A percentile compares a stretch with the other conserved stretches of the same genome.
Evolutionary conservation across 768 basidiomycete genomes (phyloP).

Genomic region (Mycena haematopus): DNA sequence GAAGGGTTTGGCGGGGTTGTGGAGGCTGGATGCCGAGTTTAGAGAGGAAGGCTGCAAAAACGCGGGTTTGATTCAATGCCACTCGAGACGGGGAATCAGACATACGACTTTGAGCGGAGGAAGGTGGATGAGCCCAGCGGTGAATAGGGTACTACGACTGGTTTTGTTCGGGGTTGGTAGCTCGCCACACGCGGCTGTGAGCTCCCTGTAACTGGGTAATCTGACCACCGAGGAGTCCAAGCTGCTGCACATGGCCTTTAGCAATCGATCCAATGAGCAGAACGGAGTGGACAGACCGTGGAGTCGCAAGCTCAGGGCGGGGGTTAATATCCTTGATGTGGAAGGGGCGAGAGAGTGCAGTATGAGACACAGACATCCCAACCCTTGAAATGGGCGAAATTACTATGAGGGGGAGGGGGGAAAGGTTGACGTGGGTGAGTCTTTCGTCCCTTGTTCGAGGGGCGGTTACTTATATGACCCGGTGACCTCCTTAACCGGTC

Average conservation of each 20-base stretch:
- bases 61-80: background rate
- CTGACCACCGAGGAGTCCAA: conserved; percentile 1
- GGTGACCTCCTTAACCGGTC: conserved; percentile 2
- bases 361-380: background rate
- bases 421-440: background rate
- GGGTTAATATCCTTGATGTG: background rate
- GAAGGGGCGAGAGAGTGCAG: background rate
- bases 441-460: background rate
- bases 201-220: conserved; percentile 24
- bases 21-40: background rate
- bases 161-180: background rate
- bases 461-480: conserved; percentile 13
- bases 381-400: background rate
- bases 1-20: background rate
- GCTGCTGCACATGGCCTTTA: background rate
- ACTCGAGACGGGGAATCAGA: background rate
- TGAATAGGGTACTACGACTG: conserved; percentile 14
- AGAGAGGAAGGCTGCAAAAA: background rate
- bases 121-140: conserved; percentile 19
- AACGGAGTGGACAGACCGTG: background rate
- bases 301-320: background rate
- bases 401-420: background rate
- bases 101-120: conserved; percentile 21
- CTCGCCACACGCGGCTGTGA: conserved; percentile 18
- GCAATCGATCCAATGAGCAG: background rate